Conservation (phyloP, 345 rosid species). For the Salix udensis region DNA sequence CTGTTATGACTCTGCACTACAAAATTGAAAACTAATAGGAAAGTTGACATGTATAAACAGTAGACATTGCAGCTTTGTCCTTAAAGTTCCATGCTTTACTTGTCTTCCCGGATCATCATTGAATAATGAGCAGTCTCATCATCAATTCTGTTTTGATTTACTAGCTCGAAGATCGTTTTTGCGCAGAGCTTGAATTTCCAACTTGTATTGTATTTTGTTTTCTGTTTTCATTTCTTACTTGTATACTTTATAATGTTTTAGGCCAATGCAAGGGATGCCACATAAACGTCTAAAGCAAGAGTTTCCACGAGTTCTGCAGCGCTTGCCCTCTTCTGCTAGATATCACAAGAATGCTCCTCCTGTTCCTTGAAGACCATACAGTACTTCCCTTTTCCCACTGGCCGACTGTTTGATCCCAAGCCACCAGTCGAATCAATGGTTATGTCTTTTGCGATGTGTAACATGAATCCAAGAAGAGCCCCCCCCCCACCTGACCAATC, state of each 20-base stretch:
- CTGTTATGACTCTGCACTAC: background rate
- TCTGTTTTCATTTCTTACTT: constrained; percentile 3
- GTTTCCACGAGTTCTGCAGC: constrained; percentile 56
- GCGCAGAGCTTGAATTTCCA: background rate
- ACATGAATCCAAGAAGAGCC: constrained; percentile 8
- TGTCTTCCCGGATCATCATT: background rate
- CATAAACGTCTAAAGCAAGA: constrained; percentile 71
- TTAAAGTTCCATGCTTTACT: background rate
- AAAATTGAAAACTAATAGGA: background rate
- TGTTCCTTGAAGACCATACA: constrained; percentile 40
- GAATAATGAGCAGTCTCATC: background rate
- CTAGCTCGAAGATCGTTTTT: background rate
- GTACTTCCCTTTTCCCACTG: background rate
- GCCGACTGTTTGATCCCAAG: background rate
- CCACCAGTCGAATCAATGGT: background rate
- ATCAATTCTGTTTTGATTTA: background rate
- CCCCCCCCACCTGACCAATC: background rate
- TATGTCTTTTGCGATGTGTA: background rate
- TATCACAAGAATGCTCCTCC: constrained; percentile 55
- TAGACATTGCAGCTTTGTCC: background rate
- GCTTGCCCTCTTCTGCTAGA: constrained; percentile 80
- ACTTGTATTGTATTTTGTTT: background rate
- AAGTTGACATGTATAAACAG: background rate
- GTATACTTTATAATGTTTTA: constrained; percentile 15
- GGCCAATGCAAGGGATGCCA: constrained; percentile 61